Evolutionary conservation across 768 basidiomycete species (phyloP).

Genomic region (Hemileccinum impolitum): DNA sequence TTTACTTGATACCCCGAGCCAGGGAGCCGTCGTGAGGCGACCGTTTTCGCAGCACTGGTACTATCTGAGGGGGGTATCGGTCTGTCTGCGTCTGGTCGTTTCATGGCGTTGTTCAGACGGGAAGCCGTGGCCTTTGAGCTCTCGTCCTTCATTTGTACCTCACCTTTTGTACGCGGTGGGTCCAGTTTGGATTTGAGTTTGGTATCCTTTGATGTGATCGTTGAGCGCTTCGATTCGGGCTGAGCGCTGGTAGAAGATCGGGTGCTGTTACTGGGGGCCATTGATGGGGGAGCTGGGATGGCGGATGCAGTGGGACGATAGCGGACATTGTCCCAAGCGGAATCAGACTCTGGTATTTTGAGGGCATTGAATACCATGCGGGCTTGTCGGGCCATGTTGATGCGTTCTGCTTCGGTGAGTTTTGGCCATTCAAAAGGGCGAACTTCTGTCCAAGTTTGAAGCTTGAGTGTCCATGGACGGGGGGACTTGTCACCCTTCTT

Average conservation of each 20-base stretch:
- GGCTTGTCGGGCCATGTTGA: conserved; percentile 49
- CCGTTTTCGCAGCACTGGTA: conserved; percentile 14
- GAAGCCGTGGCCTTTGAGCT: conserved; percentile 29
- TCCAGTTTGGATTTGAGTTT: conserved; percentile 39
- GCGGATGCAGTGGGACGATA: conserved; percentile 25
- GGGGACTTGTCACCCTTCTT: conserved; percentile 38
- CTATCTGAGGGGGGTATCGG: conserved; percentile 17
- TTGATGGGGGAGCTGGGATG: conserved; percentile 14
- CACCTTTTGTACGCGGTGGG: conserved; percentile 28
- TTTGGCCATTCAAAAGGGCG: conserved; percentile 62
- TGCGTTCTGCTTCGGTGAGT: conserved; percentile 46
- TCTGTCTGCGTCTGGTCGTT: conserved; percentile 25
- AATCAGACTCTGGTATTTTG: conserved; percentile 56
- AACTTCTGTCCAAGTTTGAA: conserved; percentile 61
- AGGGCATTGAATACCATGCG: conserved; percentile 46
- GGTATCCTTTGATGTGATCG: conserved; percentile 42
- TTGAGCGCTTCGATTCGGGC: conserved; percentile 41
- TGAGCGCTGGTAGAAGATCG: conserved; percentile 26
- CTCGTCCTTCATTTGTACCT: conserved; percentile 40
- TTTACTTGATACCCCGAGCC: conserved; percentile 49
- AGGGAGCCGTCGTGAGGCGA: conserved; percentile 36
- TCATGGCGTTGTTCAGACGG: conserved; percentile 30
- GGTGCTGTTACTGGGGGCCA: conserved; percentile 16
- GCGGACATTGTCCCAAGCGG: conserved; percentile 57
- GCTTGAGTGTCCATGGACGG: conserved; percentile 52